Evolutionary conservation across 805 yeast genomes (phyloP).

Genomic region (Suhomyces emberorum): DNA sequence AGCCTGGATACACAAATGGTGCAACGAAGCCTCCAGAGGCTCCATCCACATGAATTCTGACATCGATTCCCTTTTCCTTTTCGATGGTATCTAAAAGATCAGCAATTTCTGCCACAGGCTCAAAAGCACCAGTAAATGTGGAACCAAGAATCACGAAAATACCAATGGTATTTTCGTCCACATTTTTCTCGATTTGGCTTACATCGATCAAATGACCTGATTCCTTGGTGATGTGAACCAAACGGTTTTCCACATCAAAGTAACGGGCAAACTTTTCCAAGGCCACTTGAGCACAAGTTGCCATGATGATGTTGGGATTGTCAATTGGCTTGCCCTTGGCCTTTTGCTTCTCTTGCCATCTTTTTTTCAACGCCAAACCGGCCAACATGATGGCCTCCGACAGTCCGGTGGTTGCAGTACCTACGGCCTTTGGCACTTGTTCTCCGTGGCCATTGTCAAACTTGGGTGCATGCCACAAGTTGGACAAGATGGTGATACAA

Average conservation of each 20-base stretch:
- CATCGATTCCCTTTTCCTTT: conserved; percentile 57
- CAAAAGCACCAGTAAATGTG: conserved; percentile 91
- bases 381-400: conserved; percentile 93
- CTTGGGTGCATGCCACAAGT: conserved; percentile 74
- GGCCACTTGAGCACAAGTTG: conserved; percentile 90
- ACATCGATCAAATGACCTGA: conserved; percentile 66
- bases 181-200: conserved; percentile 52
- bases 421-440: conserved; percentile 49
- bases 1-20: conserved; percentile 73
- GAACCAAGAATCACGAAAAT: conserved; percentile 85
- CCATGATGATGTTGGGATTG: conserved; percentile 87
- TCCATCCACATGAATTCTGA: conserved; percentile 91
- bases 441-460: conserved; percentile 20
- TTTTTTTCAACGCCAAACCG: conserved; percentile 87
- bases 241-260: conserved; percentile 84
- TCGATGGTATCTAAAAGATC: conserved; percentile 69
- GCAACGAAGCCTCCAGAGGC: conserved; percentile 91
- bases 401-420: conserved; percentile 92
- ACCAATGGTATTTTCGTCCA: conserved; percentile 93
- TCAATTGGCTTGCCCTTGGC: conserved; percentile 55
- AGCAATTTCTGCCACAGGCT: conserved; percentile 61
- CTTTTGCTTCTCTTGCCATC: conserved; percentile 71
- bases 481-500: conserved; percentile 75
- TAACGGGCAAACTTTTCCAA: conserved; percentile 91
- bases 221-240: conserved; percentile 61